Percentiles rank a stretch among this genome's conserved stretches.
Evolutionary conservation across 2,329 filamentous ascomycete species (phyloP).

Genomic region (Botrytis pseudocinerea): DNA sequence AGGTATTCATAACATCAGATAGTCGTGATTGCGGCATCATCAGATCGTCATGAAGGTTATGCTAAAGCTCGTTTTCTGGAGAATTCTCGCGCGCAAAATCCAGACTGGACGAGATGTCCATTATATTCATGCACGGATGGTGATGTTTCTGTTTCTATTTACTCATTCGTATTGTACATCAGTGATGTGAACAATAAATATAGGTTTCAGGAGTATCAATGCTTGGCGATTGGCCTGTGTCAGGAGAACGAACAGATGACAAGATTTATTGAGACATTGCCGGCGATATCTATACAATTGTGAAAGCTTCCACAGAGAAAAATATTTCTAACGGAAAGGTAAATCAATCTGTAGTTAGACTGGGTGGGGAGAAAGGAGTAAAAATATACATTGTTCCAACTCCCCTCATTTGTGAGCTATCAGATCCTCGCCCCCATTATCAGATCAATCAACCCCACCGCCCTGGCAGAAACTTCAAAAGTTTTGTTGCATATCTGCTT

Average conservation of each 20-base stretch:
- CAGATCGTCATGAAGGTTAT: neutral
- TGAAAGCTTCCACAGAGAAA: neutral
- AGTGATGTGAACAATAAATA: neutral
- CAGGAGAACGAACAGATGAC: neutral
- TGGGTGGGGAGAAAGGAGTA: neutral
- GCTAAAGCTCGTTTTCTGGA: neutral
- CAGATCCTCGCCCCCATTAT: neutral
- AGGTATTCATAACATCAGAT: neutral
- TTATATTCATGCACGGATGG: neutral
- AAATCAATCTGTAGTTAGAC: neutral
- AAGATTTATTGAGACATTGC: too few species aligned
- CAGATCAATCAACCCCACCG: neutral
- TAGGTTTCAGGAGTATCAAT: neutral
- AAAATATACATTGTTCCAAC: neutral
- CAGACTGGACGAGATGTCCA: neutral
- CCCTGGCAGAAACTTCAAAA: neutral
- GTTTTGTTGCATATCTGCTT: conserved; percentile 19
- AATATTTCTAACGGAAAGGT: neutral
- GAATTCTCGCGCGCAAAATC: neutral
- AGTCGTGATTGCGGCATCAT: neutral
- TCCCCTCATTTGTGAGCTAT: neutral
- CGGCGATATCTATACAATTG: neutral
- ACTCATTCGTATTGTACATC: neutral
- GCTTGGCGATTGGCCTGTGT: neutral
- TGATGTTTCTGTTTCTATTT: neutral